Evolutionary conservation across 2,329 filamentous ascomycete species (phyloP), one percentile per base, ranked within the genome.

Genomic region (Didymellaceae sp.): DNA sequence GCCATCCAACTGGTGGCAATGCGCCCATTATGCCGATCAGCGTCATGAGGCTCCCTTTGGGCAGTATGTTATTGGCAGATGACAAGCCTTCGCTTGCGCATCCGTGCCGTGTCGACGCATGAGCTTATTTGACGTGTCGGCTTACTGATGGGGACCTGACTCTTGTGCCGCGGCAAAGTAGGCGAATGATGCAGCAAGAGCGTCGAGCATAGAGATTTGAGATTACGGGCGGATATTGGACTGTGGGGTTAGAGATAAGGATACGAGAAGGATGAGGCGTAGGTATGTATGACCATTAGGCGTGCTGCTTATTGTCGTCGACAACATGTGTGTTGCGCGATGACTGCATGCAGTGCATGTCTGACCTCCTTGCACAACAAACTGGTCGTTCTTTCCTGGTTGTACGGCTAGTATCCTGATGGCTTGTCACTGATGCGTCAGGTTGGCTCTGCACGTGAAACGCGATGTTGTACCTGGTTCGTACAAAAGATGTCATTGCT

Each of bases 171-270:
- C 37, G 30, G 37, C 37, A 47, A 22, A n/a, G 26, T 13, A 16
- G 5, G 17, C 30, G 37, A 33, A 33, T 20, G 20, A 14, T 28
- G 21, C 41, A 26, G 24, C 18, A 16, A 25, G 30, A n/a, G 9
- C 14, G 41, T 41, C 34, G 22, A 41, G 34, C 40, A 20, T 42
- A 25, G 31, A 39, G 48, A 33, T 37, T 30, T 25, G 16, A 37
- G 30, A 31, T 31, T 38, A 31, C 32, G 8, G 24, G 30, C 22
- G 42, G 42, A 39, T 17, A 20, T 31, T 25, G 24, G 10, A 39
- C 5, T 52, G 37, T 52, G 48, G 43, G 37, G 43, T 20, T 17
- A 45, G 17, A 52, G 48, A 52, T 52, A 52, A 52, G 48, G 20
- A 52, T 21, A 52, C 48, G 48, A 45, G 38, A 22, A 14, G 32